These are phyloP conservation scores for Passalora sequoiae DNA, from an alignment of 2,329 filamentous ascomycete genomes.

Conservation along the genomic window DNA sequence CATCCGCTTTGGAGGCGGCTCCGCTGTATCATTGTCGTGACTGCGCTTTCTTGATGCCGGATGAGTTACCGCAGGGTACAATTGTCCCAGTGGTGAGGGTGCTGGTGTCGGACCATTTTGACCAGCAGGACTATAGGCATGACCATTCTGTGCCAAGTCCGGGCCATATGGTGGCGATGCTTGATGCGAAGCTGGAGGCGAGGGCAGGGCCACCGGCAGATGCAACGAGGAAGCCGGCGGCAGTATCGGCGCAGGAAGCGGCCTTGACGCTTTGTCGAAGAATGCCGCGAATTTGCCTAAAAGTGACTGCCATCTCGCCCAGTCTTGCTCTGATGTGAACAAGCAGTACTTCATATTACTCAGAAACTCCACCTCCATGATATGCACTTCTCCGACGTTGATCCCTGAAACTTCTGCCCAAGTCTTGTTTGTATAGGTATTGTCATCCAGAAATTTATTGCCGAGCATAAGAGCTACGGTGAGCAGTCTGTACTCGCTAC, in stretches of 20 bases:
- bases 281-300: conserved; percentile 78
- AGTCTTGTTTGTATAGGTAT: conserved; percentile 98
- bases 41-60: conserved; percentile 51
- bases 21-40: conserved; percentile 50
- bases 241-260: conserved; percentile 38
- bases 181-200: conserved; percentile 48
- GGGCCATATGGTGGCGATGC: conserved; percentile 46
- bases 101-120: conserved; percentile 38
- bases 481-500: conserved; percentile 87
- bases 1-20: conserved; percentile 53
- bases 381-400: conserved; percentile 87
- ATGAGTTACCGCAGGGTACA: conserved; percentile 33
- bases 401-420: conserved; percentile 98
- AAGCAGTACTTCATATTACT: conserved; percentile 97
- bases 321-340: conserved; percentile 77
- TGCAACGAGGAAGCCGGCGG: conserved; percentile 47
- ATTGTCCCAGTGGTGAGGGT: conserved; percentile 39
- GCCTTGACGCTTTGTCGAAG: conserved; percentile 61
- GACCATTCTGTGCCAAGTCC: conserved; percentile 31
- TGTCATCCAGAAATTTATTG: conserved; percentile 98
- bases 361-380: conserved; percentile 99
- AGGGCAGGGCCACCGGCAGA: conserved; percentile 46
- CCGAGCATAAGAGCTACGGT: conserved; percentile 96
- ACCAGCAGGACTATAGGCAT: conserved; percentile 37
- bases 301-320: conserved; percentile 80